Evolutionary conservation across 2,329 filamentous ascomycete species (phyloP).

Genomic region (Clonostachys solani): DNA sequence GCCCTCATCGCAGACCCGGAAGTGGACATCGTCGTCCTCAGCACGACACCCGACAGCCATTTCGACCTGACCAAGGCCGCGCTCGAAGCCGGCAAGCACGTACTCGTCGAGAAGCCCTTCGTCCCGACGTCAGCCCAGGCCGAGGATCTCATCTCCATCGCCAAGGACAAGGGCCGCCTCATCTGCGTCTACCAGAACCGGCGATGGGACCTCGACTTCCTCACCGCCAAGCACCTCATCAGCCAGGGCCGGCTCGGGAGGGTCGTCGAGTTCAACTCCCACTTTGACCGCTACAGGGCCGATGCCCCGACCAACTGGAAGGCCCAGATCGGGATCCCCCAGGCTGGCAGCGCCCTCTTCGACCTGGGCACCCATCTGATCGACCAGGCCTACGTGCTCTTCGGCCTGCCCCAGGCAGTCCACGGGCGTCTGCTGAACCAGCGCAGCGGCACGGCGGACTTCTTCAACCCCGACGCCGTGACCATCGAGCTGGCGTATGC

Average conservation of each 20-base stretch:
- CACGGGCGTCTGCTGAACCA: slow-evolving; percentile 66
- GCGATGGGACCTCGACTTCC: slow-evolving; percentile 73
- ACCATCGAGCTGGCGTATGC: slow-evolving; percentile 65
- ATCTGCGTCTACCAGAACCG: slow-evolving; percentile 72
- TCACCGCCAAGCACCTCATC: slow-evolving; percentile 63
- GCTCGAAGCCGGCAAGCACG: slow-evolving; percentile 69
- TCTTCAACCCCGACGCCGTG: slow-evolving; percentile 52
- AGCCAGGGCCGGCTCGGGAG: slow-evolving; percentile 58
- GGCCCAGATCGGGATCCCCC: slow-evolving; percentile 48
- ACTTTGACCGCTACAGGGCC: slow-evolving; percentile 75
- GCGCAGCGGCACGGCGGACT: slow-evolving; percentile 40
- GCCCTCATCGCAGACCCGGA: slow-evolving; percentile 60
- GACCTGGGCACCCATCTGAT: slow-evolving; percentile 74
- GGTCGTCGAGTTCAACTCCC: slow-evolving; percentile 72
- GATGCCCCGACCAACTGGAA: slow-evolving; percentile 63
- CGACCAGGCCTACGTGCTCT: slow-evolving; percentile 68
- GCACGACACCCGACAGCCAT: slow-evolving; percentile 69
- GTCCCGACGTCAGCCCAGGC: slow-evolving; percentile 69
- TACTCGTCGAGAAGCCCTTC: slow-evolving; percentile 81
- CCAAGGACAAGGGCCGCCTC: slow-evolving; percentile 43
- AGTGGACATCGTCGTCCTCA: slow-evolving; percentile 67
- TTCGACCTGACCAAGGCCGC: slow-evolving; percentile 60
- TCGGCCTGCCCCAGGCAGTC: slow-evolving; percentile 65
- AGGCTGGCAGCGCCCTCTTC: slow-evolving; percentile 66
- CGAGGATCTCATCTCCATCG: slow-evolving; percentile 52